A percentile compares a stretch with the other conserved stretches of the same genome.
Conservation (phyloP, 768 basidiomycete species). For the Amyloporia xantha region DNA sequence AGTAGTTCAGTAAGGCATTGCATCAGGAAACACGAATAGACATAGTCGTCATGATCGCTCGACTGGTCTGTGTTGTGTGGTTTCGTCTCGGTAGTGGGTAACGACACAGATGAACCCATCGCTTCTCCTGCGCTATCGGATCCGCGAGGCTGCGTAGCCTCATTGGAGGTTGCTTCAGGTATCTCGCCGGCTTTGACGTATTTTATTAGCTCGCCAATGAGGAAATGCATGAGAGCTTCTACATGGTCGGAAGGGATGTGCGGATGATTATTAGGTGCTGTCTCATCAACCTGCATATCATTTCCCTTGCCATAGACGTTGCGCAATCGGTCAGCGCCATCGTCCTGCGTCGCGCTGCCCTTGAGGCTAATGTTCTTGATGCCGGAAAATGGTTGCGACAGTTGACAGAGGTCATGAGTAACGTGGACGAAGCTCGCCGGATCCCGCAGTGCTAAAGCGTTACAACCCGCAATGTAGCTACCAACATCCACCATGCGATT, state of each 20-base stretch:
- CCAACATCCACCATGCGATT: constrained; percentile 60
- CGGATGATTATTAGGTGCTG: no score
- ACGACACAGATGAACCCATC: not conserved
- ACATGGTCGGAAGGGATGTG: no score
- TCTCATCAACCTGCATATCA: constrained; percentile 63
- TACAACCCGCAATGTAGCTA: constrained; percentile 70
- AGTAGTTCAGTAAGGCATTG: constrained; percentile 87
- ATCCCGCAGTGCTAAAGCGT: constrained; percentile 77
- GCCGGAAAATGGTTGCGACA: constrained; percentile 52
- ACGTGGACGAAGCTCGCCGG: constrained; percentile 69
- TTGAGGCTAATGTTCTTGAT: constrained; percentile 25
- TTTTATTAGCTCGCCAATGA: constrained; percentile 65
- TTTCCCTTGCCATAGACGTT: constrained; percentile 17
- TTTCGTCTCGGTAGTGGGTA: not conserved
- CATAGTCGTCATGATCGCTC: constrained; percentile 24
- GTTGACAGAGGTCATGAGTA: constrained; percentile 62
- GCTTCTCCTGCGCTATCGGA: not conserved
- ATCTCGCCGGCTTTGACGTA: constrained; percentile 39
- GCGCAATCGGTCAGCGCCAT: not conserved
- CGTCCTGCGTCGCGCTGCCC: not conserved
- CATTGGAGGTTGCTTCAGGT: constrained; percentile 2
- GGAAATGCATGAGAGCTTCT: constrained; percentile 60
- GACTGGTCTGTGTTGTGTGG: not conserved
- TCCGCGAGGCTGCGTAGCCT: not conserved
- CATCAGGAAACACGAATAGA: constrained; percentile 80